Evolutionary conservation across 805 yeast species (phyloP).

Genomic region (Cyberlindnera mississippiensis): DNA sequence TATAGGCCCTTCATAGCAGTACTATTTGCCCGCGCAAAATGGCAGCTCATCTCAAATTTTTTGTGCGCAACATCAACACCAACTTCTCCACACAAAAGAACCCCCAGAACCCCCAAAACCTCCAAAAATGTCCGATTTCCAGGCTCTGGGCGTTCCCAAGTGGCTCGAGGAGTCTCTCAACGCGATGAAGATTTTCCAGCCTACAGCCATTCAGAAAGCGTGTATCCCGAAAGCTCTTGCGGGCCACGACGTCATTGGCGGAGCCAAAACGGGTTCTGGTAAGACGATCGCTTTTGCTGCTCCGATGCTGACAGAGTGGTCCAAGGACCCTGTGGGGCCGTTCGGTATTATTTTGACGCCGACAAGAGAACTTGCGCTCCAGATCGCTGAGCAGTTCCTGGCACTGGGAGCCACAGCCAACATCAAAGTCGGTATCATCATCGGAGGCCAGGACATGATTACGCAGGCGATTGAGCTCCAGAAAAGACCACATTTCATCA

Average conservation of each 20-base stretch:
- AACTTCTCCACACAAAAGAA: background rate
- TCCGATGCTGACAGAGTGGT: slow-evolving; percentile 95
- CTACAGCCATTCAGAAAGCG: slow-evolving; percentile 82
- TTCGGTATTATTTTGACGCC: slow-evolving; percentile 90
- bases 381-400: slow-evolving; percentile 93
- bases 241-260: slow-evolving; percentile 90
- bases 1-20: too few species aligned
- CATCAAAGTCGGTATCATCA: slow-evolving; percentile 74
- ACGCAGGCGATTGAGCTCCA: slow-evolving; percentile 80
- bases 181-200: slow-evolving; percentile 78
- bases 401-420: slow-evolving; percentile 91
- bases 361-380: slow-evolving; percentile 89
- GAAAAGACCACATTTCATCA: slow-evolving; percentile 84
- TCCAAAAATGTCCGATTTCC: slow-evolving; percentile 35
- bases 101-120: background rate
- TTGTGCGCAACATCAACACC: too few species aligned
- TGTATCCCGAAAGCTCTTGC: slow-evolving; percentile 83
- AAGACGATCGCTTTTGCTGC: slow-evolving; percentile 96
- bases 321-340: slow-evolving; percentile 91
- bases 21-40: background rate
- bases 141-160: slow-evolving; percentile 68
- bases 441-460: slow-evolving; percentile 95
- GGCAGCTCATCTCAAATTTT: slow-evolving; percentile 4
- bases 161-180: slow-evolving; percentile 82
- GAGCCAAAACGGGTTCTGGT: slow-evolving; percentile 98